Percentiles rank a stretch among this genome's conserved stretches.
These are phyloP conservation scores for Talaromyces sp. DNA, from an alignment of 2,329 filamentous ascomycete genomes.

Conservation along the genomic window DNA sequence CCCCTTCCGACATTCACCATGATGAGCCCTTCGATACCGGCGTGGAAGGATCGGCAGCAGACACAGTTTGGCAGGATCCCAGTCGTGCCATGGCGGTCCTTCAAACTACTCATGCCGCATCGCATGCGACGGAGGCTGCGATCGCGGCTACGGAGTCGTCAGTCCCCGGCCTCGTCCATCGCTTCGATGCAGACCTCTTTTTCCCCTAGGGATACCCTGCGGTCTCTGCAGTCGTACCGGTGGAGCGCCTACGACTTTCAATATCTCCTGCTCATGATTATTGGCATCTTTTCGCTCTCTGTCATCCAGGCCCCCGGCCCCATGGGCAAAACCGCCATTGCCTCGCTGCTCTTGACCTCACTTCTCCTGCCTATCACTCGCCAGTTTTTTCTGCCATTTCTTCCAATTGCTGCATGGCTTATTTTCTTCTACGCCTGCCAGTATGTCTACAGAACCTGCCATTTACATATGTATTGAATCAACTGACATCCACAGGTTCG, in stretches of 20 bases:
- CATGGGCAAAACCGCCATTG: slow-evolving; percentile 67
- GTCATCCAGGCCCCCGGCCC: slow-evolving; percentile 76
- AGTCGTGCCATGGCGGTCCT: slow-evolving; percentile 43
- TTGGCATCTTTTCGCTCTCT: slow-evolving; percentile 76
- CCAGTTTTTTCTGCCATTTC: slow-evolving; percentile 85
- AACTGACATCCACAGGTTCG: slow-evolving; percentile 58
- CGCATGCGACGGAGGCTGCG: slow-evolving; percentile 62
- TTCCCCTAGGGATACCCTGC: slow-evolving; percentile 71
- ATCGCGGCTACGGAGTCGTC: slow-evolving; percentile 62
- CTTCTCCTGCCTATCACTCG: slow-evolving; percentile 77
- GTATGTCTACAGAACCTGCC: slow-evolving; percentile 51
- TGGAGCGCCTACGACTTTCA: slow-evolving; percentile 83
- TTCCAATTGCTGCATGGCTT: slow-evolving; percentile 80
- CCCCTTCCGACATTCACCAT: not conserved
- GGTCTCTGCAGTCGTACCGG: slow-evolving; percentile 67
- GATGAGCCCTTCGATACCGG: slow-evolving; percentile 20
- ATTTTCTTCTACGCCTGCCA: slow-evolving; percentile 89
- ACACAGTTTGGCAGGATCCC: slow-evolving; percentile 41
- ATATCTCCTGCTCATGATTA: slow-evolving; percentile 67
- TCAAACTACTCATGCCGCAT: slow-evolving; percentile 53
- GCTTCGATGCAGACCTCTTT: slow-evolving; percentile 75
- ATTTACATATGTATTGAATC: not conserved
- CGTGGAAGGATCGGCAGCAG: slow-evolving; percentile 44
- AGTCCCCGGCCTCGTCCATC: slow-evolving; percentile 66
- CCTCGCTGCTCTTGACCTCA: slow-evolving; percentile 62